These are phyloP conservation scores for Aristolochia californica DNA, from an alignment of 164 flowering plant species.

Conservation along the genomic window DNA sequence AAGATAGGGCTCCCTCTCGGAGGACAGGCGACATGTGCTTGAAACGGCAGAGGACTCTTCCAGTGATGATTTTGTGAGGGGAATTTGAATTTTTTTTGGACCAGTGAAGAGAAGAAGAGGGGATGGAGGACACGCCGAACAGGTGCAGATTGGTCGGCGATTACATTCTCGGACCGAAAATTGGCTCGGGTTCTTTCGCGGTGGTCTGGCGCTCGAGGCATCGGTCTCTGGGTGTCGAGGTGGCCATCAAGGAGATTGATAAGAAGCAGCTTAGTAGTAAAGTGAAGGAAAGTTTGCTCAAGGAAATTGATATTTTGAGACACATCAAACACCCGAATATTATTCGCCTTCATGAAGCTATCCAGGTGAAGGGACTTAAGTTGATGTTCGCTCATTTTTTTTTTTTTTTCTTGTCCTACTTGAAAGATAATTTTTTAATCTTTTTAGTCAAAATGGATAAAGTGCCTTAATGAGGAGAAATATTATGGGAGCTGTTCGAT, in stretches of 20 bases:
- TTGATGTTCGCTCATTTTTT: background rate
- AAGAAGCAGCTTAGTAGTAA: conserved; percentile 28
- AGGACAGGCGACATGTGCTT: no score
- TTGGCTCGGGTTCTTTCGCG: conserved; percentile 53
- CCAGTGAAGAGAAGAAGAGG: background rate
- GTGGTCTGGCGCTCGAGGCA: conserved; percentile 41
- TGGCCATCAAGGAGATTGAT: conserved; percentile 50
- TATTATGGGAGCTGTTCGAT: no score
- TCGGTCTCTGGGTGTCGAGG: conserved; percentile 22
- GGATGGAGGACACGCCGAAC: conserved; percentile 8
- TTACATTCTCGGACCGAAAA: conserved; percentile 38
- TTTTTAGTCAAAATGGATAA: background rate
- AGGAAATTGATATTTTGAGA: conserved; percentile 41
- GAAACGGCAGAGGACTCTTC: no score
- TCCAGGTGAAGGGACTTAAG: conserved; percentile 20
- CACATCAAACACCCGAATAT: conserved; percentile 41
- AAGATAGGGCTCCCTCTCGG: no score
- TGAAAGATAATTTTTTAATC: background rate
- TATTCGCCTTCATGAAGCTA: conserved; percentile 35
- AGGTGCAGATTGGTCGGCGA: conserved; percentile 31
- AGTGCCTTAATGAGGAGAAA: no score
- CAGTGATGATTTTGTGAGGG: no score
- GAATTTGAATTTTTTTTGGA: background rate
- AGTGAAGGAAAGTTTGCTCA: conserved; percentile 29
- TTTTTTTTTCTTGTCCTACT: background rate